Base-by-base conservation (phyloP, 1,139 yeast species). In the Nakaseomyces nivariensis region DNA sequence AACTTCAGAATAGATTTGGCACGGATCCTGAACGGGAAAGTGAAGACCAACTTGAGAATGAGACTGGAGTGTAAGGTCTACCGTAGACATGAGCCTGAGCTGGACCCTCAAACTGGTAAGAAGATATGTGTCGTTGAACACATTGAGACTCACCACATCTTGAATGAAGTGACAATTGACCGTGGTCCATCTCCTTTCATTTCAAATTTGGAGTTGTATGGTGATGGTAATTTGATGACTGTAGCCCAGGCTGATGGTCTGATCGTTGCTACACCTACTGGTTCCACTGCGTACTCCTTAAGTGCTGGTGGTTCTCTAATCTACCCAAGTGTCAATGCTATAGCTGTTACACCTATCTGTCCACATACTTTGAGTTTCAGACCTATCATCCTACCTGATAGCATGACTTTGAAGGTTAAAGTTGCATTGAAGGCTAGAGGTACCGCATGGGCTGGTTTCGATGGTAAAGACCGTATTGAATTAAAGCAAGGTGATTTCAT, bases 241-340 rank as follows among this genome's bases (percentile, higher is more conserved):
- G 83, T 86, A 17, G 95, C 92, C 0, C 96, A 87, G 63, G 95
- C 96, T 0, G 96, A 88, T 65, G 96, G 96, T 0, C 68, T 88
- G 32, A 87, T 88, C 52, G 75, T 88, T 38, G 94, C 95, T 0
- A 87, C 96, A 0, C 96, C 96, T 4, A 88, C 96, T 0, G 96
- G 96, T 0, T 85, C 95, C 1, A 88, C 96, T 0, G 96, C 96
- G 0, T 88, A 88, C 64, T 85, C 95, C 0, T 71, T 88, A 37
- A 83, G 94, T 40, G 96, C 96, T 0, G 96, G 96, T 13, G 96
- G 96, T 0, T 82, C 95, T 0, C 72, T 88, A 48, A 94, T 88
- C 1, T 95, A 88, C 59, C 96, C 96, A 0, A 87, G 87, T 29
- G 95, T 88, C 11, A 82, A 88, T 58, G 95, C 95, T 7, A 85